These are phyloP conservation scores for Keithomyces neogunnii DNA, from an alignment of 2,329 filamentous ascomycete genomes.

Conservation along the genomic window DNA sequence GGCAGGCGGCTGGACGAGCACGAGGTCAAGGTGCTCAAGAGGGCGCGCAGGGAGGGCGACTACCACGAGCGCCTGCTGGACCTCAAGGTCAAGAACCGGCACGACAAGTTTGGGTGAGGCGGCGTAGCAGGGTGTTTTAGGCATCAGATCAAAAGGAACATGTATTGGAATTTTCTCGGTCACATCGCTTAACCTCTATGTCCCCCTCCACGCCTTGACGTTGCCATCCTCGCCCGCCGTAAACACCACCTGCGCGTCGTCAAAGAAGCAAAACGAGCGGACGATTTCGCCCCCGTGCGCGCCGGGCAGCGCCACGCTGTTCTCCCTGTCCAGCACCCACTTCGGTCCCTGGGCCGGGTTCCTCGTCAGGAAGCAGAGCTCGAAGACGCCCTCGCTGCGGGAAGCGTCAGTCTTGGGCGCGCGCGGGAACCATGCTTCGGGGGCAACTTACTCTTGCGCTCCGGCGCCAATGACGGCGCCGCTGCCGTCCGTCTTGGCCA, in stretches of 20 bases:
- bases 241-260: slow-evolving; percentile 49
- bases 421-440: slow-evolving; percentile 1
- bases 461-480: slow-evolving; percentile 57
- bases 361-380: slow-evolving; percentile 51
- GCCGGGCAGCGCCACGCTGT: slow-evolving; percentile 50
- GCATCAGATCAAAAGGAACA: too few relatives aligned
- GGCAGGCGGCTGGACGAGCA: slow-evolving; percentile 72
- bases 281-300: slow-evolving; percentile 58
- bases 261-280: slow-evolving; percentile 54
- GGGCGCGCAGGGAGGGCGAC: slow-evolving; percentile 74
- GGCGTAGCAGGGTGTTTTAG: not conserved
- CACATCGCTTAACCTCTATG: slow-evolving; percentile 11
- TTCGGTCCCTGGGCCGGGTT: slow-evolving; percentile 19
- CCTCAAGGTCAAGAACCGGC: slow-evolving; percentile 85
- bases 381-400: slow-evolving; percentile 45
- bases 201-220: slow-evolving; percentile 44
- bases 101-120: slow-evolving; percentile 62
- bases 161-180: too few relatives aligned
- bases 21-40: slow-evolving; percentile 77
- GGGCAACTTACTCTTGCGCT: slow-evolving; percentile 52
- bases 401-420: not conserved
- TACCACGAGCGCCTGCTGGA: slow-evolving; percentile 83
- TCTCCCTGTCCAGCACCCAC: slow-evolving; percentile 48
- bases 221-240: slow-evolving; percentile 51
- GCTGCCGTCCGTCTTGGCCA: slow-evolving; percentile 47